phyloP scores from a whole-genome alignment of 768 basidiomycete genomes.

The Pulveroboletus sp. region DNA sequence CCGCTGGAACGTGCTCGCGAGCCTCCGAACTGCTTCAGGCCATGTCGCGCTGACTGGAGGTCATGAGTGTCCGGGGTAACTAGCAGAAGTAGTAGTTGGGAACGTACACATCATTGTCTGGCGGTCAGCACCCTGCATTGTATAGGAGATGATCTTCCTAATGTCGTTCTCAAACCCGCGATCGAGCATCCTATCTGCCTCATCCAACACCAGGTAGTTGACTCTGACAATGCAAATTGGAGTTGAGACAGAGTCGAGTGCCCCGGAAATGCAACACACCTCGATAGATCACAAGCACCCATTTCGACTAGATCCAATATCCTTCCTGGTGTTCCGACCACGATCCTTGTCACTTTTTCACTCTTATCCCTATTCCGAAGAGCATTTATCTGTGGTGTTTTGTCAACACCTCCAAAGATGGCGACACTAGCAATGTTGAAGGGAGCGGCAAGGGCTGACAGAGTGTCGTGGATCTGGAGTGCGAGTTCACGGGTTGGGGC shows the following conservation, averaged over 20 bases:
- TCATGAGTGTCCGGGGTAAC: not conserved
- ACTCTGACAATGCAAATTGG: constrained; percentile 45
- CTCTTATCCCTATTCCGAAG: constrained; percentile 43
- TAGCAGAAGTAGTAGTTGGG: not conserved
- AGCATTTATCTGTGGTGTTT: constrained; percentile 72
- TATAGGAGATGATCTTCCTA: constrained; percentile 75
- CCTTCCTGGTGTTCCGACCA: constrained; percentile 94
- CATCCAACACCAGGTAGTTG: constrained; percentile 89
- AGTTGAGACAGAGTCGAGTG: not conserved
- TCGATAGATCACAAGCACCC: constrained; percentile 75
- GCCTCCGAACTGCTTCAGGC: constrained; percentile 88
- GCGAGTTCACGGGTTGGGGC: constrained; percentile 97
- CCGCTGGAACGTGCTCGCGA: constrained; percentile 84
- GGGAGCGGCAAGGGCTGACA: constrained; percentile 66
- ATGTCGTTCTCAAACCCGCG: constrained; percentile 99
- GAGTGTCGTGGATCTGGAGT: constrained; percentile 86
- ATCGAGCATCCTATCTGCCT: constrained; percentile 98
- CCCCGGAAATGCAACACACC: constrained; percentile 39
- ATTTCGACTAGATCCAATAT: constrained; percentile 90
- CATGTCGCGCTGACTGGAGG: constrained; percentile 90
- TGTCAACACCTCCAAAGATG: constrained; percentile 92
- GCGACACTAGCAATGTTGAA: constrained; percentile 80
- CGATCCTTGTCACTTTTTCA: constrained; percentile 50
- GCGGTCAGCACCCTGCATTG: constrained; percentile 61
- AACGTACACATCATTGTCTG: constrained; percentile 93